Evolutionary conservation across 345 rosid species (phyloP), one percentile per base, ranked within the genome.

Genomic region (Sonneratia caseolaris): DNA sequence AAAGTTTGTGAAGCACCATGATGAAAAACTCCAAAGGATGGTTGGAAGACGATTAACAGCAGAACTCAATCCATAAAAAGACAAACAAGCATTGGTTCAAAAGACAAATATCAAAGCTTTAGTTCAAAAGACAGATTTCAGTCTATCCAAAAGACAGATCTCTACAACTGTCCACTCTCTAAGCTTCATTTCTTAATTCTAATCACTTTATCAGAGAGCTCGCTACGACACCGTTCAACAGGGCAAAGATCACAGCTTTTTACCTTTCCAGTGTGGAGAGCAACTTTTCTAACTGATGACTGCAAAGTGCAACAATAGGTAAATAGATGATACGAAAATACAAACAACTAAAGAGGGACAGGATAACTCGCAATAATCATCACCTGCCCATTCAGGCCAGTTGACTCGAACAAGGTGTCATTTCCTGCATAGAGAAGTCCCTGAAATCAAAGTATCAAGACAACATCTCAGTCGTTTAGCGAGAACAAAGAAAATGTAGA

Each of bases 241-340:
- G 55, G 76, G 57, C 24, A 68, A 53, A 68, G 9, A 40, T 15
- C 42, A 67, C 42, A 10, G 68, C 47, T 53, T 4, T 80, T 4
- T 80, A 95, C 98, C 99, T 89, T 82, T 68, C 98, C 99, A 15
- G 87, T 90, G 65, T 69, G 78, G 57, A 92, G 87, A 83, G 73
- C 80, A 57, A 92, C 94, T 84, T 75, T 85, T 73, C 98, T 88
- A 78, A 92, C 86, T 6, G 98, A 89, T 4, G 99, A 95, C 99
- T 92, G 84, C 65, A 72, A 72, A 47, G 48, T 49, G 32, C 7
- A 37, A 72, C 66, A 36, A 32, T 18, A 40, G 14, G 75, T 72
- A 48, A 37, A 32, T 24, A 64, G 59, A 51, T 24, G 16, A 70
- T 65, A 35, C 10, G 1, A 59, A 65, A 22, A 12, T 40, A 37